Evolutionary conservation across 768 basidiomycete genomes (phyloP), one percentile per base, ranked within the genome.

Genomic region (Xerocomus spinulosus): DNA sequence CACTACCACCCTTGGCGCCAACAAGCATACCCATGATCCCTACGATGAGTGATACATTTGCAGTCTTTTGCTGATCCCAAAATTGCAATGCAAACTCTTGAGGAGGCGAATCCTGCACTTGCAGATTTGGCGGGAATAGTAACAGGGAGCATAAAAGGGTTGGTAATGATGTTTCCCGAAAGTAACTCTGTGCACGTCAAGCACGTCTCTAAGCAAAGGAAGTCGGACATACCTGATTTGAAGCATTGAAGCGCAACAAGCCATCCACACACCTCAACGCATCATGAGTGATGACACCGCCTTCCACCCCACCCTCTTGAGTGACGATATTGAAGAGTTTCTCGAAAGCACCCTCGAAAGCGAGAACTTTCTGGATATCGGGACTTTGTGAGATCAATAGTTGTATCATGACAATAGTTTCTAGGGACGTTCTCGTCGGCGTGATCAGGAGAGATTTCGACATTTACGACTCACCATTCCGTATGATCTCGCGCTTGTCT

Each of bases 261-360:
- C 80, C 79, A 52, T 92, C 92, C 14, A 92, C 80, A 54, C 89
- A 92, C 15, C 79, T 75, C 48, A 99, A 70, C n/a, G 90, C 89
- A 55, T 92, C 85, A 55, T 88, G 84, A 0, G 89, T 82, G 35
- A 89, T 85, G 46, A 86, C 76, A 9, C 92, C 92, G 14, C 94
- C 93, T 56, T 97, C 94, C 20, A 93, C 75, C 0, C 96, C 96
- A 18, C 92, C 91, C 66, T 97, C 95, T 52, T 81, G 77, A 9
- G 80, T 77, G 51, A 98, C 79, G 40, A 89, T 92, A 46, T 83
- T 83, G 70, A 98, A 92, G 25, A 99, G 77, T 62, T 87, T 91
- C 72, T 99, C 96, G 59, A 99, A 98, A 2, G 89, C 90, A 17
- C 96, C 93, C 57, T 93, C 92, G 58, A 99, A 99, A 0, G 94